Percentiles rank a stretch among this genome's conserved stretches.
phyloP scores from a whole-genome alignment of 192 early-diverging fungal genomes.

The Coemansia sp. region DNA sequence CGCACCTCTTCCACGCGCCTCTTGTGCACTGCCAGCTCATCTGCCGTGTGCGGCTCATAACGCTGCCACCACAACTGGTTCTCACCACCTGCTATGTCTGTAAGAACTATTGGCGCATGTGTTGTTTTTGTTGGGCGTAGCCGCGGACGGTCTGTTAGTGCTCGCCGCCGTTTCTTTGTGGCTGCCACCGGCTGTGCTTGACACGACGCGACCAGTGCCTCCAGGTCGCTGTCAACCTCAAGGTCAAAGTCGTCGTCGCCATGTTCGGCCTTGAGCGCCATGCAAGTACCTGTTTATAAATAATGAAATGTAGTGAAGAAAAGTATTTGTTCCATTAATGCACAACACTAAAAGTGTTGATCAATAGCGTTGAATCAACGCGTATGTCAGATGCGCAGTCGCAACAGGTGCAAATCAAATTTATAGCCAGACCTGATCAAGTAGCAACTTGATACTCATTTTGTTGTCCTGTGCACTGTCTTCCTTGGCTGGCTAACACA shows the following conservation, averaged over 20 bases:
- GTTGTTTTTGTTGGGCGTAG: slow-evolving; percentile 9
- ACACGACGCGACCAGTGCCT: slow-evolving; percentile 22
- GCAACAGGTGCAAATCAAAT: too few species aligned
- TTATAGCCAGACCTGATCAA: too few species aligned
- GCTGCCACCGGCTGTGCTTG: neutral
- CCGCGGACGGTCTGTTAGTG: slow-evolving; percentile 35
- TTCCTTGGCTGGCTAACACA: too few species aligned
- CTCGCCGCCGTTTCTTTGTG: slow-evolving; percentile 21
- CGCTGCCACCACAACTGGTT: slow-evolving; percentile 47
- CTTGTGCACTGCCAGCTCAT: slow-evolving; percentile 56
- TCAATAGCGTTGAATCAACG: too few species aligned
- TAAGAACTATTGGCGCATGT: neutral
- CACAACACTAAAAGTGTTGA: too few species aligned
- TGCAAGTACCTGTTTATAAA: neutral
- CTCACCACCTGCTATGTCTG: slow-evolving; percentile 1
- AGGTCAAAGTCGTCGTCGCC: slow-evolving; percentile 19
- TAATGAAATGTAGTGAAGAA: too few species aligned
- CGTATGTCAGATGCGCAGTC: too few species aligned
- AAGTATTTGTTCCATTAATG: too few species aligned
- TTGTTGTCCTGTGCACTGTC: too few species aligned
- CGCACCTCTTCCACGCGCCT: slow-evolving; percentile 57
- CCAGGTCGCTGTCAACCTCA: slow-evolving; percentile 46
- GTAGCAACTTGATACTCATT: too few species aligned
- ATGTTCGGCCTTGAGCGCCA: neutral
- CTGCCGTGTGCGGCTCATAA: slow-evolving; percentile 28